A percentile compares a stretch with the other conserved stretches of the same genome.
phyloP scores from a whole-genome alignment of 176 grass and related monocot genomes.

The Eremochloa ophiuroides region DNA sequence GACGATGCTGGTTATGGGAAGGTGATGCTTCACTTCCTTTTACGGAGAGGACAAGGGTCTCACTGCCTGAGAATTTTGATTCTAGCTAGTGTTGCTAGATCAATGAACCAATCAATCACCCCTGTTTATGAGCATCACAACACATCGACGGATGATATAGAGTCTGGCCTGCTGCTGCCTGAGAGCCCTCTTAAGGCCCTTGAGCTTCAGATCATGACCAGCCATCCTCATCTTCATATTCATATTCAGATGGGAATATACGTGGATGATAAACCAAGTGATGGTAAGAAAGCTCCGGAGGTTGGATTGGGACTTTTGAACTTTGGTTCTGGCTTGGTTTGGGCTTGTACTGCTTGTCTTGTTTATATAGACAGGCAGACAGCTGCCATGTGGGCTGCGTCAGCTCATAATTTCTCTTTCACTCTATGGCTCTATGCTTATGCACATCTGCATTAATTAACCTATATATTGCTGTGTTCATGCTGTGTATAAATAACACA shows the following conservation, averaged over 20 bases:
- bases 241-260: background rate
- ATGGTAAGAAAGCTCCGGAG: background rate
- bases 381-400: constrained; percentile 27
- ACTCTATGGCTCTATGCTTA: constrained; percentile 3
- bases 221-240: constrained; percentile 17
- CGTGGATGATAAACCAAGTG: background rate
- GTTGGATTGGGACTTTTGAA: background rate
- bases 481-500: constrained; percentile 2
- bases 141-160: constrained; percentile 58
- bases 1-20: background rate
- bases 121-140: constrained; percentile 57
- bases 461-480: background rate
- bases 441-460: background rate
- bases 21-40: too few species aligned
- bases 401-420: background rate
- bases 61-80: background rate
- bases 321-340: background rate
- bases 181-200: constrained; percentile 49
- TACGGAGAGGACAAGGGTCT: background rate
- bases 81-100: background rate
- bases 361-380: constrained; percentile 41
- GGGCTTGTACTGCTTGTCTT: background rate
- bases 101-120: constrained; percentile 32
- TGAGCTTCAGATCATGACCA: constrained; percentile 37
- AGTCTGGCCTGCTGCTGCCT: constrained; percentile 58